Conservation (phyloP, 306 rosid genomes). For the Corylus avellana region DNA sequence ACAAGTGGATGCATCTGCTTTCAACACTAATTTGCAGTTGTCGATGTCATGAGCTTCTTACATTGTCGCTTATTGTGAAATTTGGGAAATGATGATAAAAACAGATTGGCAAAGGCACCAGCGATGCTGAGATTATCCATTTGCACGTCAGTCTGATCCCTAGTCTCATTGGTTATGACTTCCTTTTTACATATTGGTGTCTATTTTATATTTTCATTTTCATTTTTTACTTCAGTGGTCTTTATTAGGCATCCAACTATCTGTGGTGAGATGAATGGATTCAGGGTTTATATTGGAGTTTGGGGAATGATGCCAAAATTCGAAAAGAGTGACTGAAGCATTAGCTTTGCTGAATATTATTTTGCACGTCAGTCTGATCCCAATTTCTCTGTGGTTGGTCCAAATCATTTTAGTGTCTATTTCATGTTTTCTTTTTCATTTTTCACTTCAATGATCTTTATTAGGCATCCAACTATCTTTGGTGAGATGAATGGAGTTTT, state of each 20-base stretch:
- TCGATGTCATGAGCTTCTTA: not conserved
- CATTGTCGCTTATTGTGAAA: not conserved
- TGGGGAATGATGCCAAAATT: conserved; percentile 35
- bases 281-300: not conserved
- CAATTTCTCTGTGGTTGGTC: not conserved
- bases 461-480: not conserved
- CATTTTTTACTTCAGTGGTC: not conserved
- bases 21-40: not conserved
- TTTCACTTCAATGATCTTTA: no score
- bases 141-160: conserved; percentile 39
- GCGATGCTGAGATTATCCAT: conserved; percentile 20
- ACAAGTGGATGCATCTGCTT: not conserved
- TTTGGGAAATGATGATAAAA: conserved; percentile 16
- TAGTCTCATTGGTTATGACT: not conserved
- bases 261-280: not conserved
- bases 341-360: conserved; percentile 24
- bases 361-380: conserved; percentile 46
- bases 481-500: not conserved
- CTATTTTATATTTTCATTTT: not conserved
- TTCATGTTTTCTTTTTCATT: no score
- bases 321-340: not conserved
- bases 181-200: not conserved
- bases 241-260: not conserved
- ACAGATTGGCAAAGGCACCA: not conserved
- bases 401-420: not conserved